phyloP scores from a whole-genome alignment of 2,329 filamentous ascomycete genomes.

The Monilinia fructicola region DNA sequence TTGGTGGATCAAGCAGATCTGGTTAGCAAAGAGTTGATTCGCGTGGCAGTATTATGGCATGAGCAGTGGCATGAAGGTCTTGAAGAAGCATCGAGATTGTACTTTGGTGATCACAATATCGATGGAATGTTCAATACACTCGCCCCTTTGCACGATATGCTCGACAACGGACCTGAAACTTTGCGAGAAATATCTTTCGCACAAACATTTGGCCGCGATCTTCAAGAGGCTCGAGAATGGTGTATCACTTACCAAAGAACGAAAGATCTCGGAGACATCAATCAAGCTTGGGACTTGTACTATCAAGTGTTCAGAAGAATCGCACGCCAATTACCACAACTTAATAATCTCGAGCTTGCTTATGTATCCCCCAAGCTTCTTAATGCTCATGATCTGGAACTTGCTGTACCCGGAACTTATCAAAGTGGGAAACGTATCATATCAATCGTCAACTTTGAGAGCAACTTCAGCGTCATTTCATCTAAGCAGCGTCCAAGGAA shows the following conservation, averaged over 20 bases:
- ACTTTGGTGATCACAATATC: slow-evolving; percentile 97
- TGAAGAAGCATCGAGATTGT: slow-evolving; percentile 92
- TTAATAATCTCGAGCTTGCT: slow-evolving; percentile 88
- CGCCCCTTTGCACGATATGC: slow-evolving; percentile 84
- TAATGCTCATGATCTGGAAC: slow-evolving; percentile 77
- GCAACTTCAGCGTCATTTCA: slow-evolving; percentile 86
- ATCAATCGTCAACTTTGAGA: slow-evolving; percentile 84
- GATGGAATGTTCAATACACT: slow-evolving; percentile 95
- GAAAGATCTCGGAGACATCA: slow-evolving; percentile 89
- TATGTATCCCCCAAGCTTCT: slow-evolving; percentile 96
- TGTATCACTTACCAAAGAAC: slow-evolving; percentile 88
- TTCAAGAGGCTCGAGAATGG: slow-evolving; percentile 94
- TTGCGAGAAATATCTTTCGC: slow-evolving; percentile 95
- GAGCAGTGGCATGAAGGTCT: slow-evolving; percentile 98
- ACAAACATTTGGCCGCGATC: slow-evolving; percentile 92
- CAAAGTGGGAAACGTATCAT: slow-evolving; percentile 75
- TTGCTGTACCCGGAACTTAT: slow-evolving; percentile 96
- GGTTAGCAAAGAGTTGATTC: slow-evolving; percentile 94
- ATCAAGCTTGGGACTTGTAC: slow-evolving; percentile 98
- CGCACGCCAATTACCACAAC: slow-evolving; percentile 84
- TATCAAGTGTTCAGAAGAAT: slow-evolving; percentile 98
- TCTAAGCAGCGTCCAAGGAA: slow-evolving; percentile 96
- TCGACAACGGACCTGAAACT: slow-evolving; percentile 89
- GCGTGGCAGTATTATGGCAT: slow-evolving; percentile 96
- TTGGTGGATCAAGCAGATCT: slow-evolving; percentile 94